Conservation (phyloP, 2,329 filamentous ascomycete species). For the Davidsoniella australis region DNA sequence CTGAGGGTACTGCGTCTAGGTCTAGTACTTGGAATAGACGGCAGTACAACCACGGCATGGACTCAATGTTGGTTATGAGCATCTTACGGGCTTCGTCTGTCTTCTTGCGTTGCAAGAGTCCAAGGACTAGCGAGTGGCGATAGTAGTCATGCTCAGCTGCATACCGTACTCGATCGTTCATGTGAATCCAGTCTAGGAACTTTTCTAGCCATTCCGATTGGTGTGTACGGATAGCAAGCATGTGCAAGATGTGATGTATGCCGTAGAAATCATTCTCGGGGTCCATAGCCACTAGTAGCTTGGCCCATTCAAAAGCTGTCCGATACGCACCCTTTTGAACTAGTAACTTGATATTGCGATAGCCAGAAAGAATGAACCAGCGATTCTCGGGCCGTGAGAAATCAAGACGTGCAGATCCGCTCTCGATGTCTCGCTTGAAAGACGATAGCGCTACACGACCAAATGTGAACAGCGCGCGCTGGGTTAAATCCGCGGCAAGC, state of each 20-base stretch:
- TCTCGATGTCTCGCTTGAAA: conserved; percentile 58
- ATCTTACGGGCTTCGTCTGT: conserved; percentile 44
- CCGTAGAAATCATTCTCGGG: conserved; percentile 61
- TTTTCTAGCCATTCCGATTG: conserved; percentile 62
- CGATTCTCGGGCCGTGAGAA: conserved; percentile 75
- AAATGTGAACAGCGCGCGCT: conserved; percentile 82
- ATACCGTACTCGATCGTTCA: conserved; percentile 18
- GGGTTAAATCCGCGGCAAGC: conserved; percentile 70
- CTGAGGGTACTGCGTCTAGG: conserved; percentile 56
- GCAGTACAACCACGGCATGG: conserved; percentile 71
- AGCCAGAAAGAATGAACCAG: conserved; percentile 80
- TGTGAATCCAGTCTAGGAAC: conserved; percentile 33
- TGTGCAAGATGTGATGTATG: conserved; percentile 64
- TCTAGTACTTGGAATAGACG: conserved; percentile 65
- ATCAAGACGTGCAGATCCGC: conserved; percentile 64
- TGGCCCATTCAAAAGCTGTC: conserved; percentile 87
- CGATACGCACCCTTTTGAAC: conserved; percentile 84
- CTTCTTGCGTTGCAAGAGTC: conserved; percentile 55
- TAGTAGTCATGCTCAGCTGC: conserved; percentile 45
- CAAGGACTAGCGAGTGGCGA: conserved; percentile 59
- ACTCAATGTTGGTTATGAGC: conserved; percentile 50
- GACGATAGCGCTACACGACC: conserved; percentile 74
- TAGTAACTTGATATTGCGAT: conserved; percentile 74
- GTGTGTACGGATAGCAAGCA: conserved; percentile 65
- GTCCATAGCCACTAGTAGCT: conserved; percentile 61